Base-by-base conservation (phyloP, 192 early-diverging fungal genomes). In the Coemansia sp. region DNA sequence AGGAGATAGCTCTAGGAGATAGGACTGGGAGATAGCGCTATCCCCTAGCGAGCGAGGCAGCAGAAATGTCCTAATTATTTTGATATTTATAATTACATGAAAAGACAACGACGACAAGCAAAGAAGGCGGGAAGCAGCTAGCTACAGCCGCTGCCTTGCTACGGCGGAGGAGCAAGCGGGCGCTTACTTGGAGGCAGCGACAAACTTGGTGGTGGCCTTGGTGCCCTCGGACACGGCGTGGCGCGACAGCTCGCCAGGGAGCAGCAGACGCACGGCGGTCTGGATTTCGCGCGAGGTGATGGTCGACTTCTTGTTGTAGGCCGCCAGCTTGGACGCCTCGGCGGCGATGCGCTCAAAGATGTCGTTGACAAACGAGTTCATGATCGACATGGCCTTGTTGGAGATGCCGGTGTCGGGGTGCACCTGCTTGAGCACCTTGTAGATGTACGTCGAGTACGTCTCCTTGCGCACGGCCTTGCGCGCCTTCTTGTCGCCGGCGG, bases 211-310 rank as follows among this genome's bases (percentile, higher is more conserved):
- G 76, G 96, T 94, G 61, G 96, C 96, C 89, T 97, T 97, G 88
- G 94, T 96, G 63, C 94, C 96, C 86, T 96, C 96, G 65, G 96
- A 97, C 70, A 97, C 94, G 72, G 95, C 95, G 87, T 97, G 95
- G 87, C 94, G 94, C 86, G 94, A 92, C 54, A 97, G 88, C 82
- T 97, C 96, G 79, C 96, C 94, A 64, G 96, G 94, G 25, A 96
- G 89, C 64, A 92, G 87, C 46, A 91, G 79, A 47, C 89, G 85
- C 8, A 89, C 88, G 57, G 88, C 76, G 40, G 69, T 73, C 67
- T 97, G 95, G 72, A 98, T 95, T 84, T 98, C 96, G 69, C 96
- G 90, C 40, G 94, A 96, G 40, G 92, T 91, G 84, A 98, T 98
- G 70, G 96, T 97, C 60, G 93, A 94, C 60, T 90, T 86, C 90